Evolutionary conservation across 1,284 basidiomycete species (phyloP), one percentile per base, ranked within the genome.

Genomic region (Hypsizygus ulmarius): DNA sequence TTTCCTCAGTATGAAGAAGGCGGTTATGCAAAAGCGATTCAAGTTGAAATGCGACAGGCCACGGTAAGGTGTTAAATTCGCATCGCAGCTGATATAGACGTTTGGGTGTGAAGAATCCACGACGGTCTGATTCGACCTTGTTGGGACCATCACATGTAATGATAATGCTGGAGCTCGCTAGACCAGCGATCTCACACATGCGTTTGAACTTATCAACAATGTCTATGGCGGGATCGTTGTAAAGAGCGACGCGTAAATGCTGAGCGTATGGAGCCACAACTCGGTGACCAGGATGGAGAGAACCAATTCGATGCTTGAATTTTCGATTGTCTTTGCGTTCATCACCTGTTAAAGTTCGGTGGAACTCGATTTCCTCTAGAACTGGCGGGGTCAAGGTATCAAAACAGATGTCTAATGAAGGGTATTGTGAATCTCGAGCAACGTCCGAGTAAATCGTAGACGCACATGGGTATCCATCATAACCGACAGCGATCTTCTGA

Each of bases 31-130:
- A 59, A 11, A 88, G 67, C 0, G 78, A 74, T 59, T 86, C 85
- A 29, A 88, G 65, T 61, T 90, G 87, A 58, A 88, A 89, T 1
- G 81, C 81, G 36, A 87, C 71, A 3, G 70, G 61, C 82, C 84
- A 87, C 12, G 71, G 63, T 35, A 79, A 71, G 11, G 62, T 61
- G 14, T 64, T 59, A 30, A 84, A 56, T 62, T 72, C 70, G 10
- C 54, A 60, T 12, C 69, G 65, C 16, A 85, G 59, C 15, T 64
- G 64, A 52, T 73, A 65, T 1, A 89, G 68, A 27, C 65, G 66
- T 53, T 68, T 77, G 8, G 58, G 54, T 0, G 64, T 56, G 56
- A 83, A 87, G 53, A 87, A 82, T 0, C 64, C 67, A 35, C 67
- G 68, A 15, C 67, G 57, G 44, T 67, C 63, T 1, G 81, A 75